Percentiles rank a stretch among this genome's conserved stretches.
These are phyloP conservation scores for Ustilago sp. DNA, from an alignment of 1,284 basidiomycete genomes.

Conservation along the genomic window DNA sequence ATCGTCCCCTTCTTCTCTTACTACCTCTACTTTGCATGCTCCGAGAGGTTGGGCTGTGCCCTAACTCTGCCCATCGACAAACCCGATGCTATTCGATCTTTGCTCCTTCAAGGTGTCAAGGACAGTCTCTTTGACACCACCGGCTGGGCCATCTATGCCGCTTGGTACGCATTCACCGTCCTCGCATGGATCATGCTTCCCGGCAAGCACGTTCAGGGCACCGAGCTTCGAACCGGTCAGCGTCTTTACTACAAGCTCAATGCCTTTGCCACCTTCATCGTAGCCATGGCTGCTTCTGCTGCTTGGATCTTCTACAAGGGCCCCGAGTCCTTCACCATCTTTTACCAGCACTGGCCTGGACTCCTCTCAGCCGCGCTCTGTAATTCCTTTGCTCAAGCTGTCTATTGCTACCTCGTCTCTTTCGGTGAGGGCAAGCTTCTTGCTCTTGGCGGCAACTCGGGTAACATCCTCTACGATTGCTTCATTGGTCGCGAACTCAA, in stretches of 20 bases:
- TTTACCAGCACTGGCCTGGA: conserved; percentile 92
- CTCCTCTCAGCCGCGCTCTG: conserved; percentile 84
- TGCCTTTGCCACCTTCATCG: conserved; percentile 86
- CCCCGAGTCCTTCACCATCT: conserved; percentile 83
- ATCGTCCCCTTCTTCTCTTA: conserved; percentile 82
- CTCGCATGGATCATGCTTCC: conserved; percentile 86
- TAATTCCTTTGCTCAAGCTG: conserved; percentile 77
- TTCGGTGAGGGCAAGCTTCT: conserved; percentile 78
- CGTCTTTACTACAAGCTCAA: conserved; percentile 90
- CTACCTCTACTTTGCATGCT: conserved; percentile 85
- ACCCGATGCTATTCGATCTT: conserved; percentile 34
- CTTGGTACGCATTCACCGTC: conserved; percentile 90
- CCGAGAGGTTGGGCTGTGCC: conserved; percentile 73
- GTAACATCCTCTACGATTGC: conserved; percentile 91
- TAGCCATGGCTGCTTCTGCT: conserved; percentile 72
- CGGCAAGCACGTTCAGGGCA: conserved; percentile 86
- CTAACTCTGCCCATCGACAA: conserved; percentile 53
- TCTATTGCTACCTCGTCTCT: conserved; percentile 80
- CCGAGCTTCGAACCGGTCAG: conserved; percentile 81
- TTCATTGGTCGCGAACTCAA: conserved; percentile 97
- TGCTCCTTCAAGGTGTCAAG: conserved; percentile 42
- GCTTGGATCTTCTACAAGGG: conserved; percentile 81
- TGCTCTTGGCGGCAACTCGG: conserved; percentile 90
- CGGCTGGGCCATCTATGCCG: conserved; percentile 81
- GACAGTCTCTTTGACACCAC: conserved; percentile 80